A percentile compares a stretch with the other conserved stretches of the same genome.
These are phyloP conservation scores for Thalassiosira mediterranea DNA, from an alignment of 352 stramenopile genomes.

Conservation along the genomic window DNA sequence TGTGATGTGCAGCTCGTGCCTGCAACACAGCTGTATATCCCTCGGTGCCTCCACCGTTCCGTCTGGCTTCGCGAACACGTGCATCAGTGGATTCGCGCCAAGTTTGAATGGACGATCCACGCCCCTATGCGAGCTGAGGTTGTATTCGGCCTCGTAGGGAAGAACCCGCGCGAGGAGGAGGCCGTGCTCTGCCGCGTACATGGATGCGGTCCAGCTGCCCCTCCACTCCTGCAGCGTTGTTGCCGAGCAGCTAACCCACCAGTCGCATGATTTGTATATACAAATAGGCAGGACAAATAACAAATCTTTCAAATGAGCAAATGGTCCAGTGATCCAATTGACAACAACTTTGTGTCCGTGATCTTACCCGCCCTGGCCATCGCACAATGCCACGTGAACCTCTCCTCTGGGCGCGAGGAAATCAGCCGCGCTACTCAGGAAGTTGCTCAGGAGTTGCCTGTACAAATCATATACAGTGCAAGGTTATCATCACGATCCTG, in stretches of 20 bases:
- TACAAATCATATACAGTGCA: no score
- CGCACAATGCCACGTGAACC: constrained; percentile 71
- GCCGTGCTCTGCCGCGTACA: constrained; percentile 62
- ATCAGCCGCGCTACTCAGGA: constrained; percentile 61
- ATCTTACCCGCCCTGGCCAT: constrained; percentile 74
- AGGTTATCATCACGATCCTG: no score
- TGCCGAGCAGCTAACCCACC: no score
- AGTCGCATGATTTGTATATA: no score
- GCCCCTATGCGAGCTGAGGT: constrained; percentile 68
- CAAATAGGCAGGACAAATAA: no score
- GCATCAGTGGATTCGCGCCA: constrained; percentile 51
- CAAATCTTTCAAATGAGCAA: no score
- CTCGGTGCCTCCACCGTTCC: constrained; percentile 26
- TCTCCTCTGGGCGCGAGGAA: constrained; percentile 57
- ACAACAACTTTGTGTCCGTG: no score
- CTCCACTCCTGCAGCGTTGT: constrained; percentile 62
- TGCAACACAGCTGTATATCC: constrained; percentile 71
- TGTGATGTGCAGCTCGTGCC: constrained; percentile 73
- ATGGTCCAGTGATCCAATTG: no score
- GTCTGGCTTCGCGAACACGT: constrained; percentile 68
- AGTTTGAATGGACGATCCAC: constrained; percentile 67
- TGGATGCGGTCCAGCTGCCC: constrained; percentile 65
- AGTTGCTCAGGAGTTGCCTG: constrained; percentile 65
- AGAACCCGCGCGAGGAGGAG: constrained; percentile 54
- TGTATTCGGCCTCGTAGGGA: constrained; percentile 58